These are phyloP conservation scores for Solanum hybrid DNA, from an alignment of 305 asterid genomes.

Conservation along the genomic window DNA sequence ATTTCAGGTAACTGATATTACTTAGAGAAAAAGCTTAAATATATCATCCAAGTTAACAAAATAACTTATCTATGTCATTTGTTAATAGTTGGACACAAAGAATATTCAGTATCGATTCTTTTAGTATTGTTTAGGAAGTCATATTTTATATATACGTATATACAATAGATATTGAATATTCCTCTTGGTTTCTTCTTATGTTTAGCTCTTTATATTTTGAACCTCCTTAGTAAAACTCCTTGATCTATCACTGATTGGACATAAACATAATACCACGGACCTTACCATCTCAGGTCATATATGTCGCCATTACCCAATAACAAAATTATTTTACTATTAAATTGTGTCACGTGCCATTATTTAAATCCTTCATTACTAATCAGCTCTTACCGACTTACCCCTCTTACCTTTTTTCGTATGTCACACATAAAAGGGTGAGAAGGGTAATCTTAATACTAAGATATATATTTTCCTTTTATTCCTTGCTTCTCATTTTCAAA, in stretches of 20 bases:
- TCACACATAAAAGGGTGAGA: no score
- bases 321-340: neutral
- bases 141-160: neutral
- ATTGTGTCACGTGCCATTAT: neutral
- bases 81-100: no score
- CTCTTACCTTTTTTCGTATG: no score
- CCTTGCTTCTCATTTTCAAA: no score
- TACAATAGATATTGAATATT: neutral
- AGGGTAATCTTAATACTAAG: no score
- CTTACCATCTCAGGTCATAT: neutral
- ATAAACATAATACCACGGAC: neutral
- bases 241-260: neutral
- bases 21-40: no score
- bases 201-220: neutral
- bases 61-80: no score
- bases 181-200: neutral
- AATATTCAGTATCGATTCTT: neutral
- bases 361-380: neutral
- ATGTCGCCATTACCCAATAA: neutral
- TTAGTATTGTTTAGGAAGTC: neutral
- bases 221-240: neutral
- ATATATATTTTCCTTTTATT: no score
- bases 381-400: no score
- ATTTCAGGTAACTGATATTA: no score
- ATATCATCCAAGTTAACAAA: no score